Conservation (phyloP, 305 asterid species). For the Withania somnifera region DNA sequence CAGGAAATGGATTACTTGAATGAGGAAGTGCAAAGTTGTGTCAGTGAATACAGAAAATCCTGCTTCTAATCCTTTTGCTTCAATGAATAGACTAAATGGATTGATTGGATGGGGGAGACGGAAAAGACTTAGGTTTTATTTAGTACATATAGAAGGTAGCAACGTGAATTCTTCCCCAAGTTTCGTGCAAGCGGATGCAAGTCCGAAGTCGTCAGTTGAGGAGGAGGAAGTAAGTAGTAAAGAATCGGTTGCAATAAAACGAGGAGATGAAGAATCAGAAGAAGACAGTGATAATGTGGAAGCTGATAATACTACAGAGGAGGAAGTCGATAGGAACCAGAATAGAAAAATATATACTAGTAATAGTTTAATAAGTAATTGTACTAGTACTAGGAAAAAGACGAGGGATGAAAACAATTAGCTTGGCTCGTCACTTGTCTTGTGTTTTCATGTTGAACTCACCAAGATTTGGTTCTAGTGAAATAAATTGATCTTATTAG, state of each 20-base stretch:
- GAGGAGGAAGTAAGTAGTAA: slow-evolving; percentile 6
- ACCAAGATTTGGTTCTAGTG: neutral
- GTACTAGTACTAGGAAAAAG: neutral
- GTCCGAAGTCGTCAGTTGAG: slow-evolving; percentile 3
- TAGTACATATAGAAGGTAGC: slow-evolving; percentile 36
- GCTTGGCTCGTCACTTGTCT: too few relatives aligned
- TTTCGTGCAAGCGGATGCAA: slow-evolving; percentile 23
- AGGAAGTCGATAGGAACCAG: neutral
- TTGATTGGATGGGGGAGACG: slow-evolving; percentile 65
- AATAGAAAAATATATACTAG: slow-evolving; percentile 32
- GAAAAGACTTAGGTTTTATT: slow-evolving; percentile 52
- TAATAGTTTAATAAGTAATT: slow-evolving; percentile 41
- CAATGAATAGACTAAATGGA: slow-evolving; percentile 32
- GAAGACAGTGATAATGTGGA: slow-evolving; percentile 69
- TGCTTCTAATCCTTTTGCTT: slow-evolving; percentile 1
- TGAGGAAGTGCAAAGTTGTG: neutral
- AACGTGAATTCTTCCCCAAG: slow-evolving; percentile 34
- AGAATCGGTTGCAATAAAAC: slow-evolving; percentile 52
- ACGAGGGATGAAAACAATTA: too few relatives aligned
- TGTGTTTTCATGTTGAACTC: too few relatives aligned
- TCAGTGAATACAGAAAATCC: neutral
- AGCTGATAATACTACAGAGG: slow-evolving; percentile 42
- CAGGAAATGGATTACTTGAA: slow-evolving; percentile 14
- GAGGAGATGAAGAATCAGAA: slow-evolving; percentile 43
- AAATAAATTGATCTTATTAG: neutral